A percentile compares a stretch with the other conserved stretches of the same genome.
Conservation (phyloP, 768 basidiomycete genomes). For the Naganishia friedmannii region DNA sequence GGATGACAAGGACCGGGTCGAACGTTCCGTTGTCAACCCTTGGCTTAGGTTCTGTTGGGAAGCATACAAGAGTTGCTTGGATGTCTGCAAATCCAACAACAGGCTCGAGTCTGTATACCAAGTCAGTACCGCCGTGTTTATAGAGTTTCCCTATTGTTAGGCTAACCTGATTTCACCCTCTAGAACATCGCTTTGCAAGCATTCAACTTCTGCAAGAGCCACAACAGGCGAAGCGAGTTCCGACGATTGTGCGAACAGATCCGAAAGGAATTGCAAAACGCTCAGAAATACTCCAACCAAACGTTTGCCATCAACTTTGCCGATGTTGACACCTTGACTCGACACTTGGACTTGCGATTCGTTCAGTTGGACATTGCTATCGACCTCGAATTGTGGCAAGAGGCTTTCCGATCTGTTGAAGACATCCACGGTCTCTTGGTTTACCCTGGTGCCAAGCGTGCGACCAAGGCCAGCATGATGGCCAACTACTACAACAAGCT, state of each 20-base stretch:
- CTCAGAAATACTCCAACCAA: slow-evolving; percentile 92
- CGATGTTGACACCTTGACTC: slow-evolving; percentile 89
- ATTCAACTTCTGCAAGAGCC: slow-evolving; percentile 90
- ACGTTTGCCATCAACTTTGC: slow-evolving; percentile 91
- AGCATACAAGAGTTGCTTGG: slow-evolving; percentile 89
- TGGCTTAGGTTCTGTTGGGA: slow-evolving; percentile 99
- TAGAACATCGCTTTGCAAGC: slow-evolving; percentile 95
- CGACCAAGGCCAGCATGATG: slow-evolving; percentile 92
- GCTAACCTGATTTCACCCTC: not conserved
- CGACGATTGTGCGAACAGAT: slow-evolving; percentile 93
- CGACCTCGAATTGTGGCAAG: slow-evolving; percentile 98
- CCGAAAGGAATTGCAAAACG: slow-evolving; percentile 87
- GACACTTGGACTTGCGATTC: slow-evolving; percentile 94
- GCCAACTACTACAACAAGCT: slow-evolving; percentile 98
- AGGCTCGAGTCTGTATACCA: slow-evolving; percentile 90
- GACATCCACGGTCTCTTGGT: slow-evolving; percentile 94
- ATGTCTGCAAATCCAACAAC: slow-evolving; percentile 93
- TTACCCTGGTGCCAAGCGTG: slow-evolving; percentile 69
- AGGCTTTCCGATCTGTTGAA: slow-evolving; percentile 96
- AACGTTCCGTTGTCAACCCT: slow-evolving; percentile 89
- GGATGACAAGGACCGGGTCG: slow-evolving; percentile 80
- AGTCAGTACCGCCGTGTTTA: slow-evolving; percentile 56
- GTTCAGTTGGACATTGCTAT: slow-evolving; percentile 94
- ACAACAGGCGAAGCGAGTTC: slow-evolving; percentile 94
- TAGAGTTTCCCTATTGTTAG: too few species aligned